These are phyloP conservation scores for Colletotrichum noveboracense DNA, from an alignment of 2,329 filamentous ascomycete species.

Conservation along the genomic window DNA sequence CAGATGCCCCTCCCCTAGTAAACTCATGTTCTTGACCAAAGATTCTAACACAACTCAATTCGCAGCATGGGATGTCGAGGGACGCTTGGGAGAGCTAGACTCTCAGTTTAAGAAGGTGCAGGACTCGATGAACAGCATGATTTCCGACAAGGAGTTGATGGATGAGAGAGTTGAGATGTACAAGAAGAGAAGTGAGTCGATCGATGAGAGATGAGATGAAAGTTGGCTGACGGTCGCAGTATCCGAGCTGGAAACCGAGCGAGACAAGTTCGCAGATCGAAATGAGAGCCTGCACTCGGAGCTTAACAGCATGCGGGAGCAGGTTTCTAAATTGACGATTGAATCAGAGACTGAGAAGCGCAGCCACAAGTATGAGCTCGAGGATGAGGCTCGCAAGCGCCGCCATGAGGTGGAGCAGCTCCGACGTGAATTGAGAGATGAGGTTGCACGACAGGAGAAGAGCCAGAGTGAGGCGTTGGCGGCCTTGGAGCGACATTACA, in stretches of 20 bases:
- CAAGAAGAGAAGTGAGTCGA: conserved; percentile 72
- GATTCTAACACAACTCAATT: conserved; percentile 71
- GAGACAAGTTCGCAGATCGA: conserved; percentile 50
- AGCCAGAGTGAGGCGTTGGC: conserved; percentile 73
- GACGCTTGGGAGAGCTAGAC: conserved; percentile 78
- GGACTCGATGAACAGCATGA: conserved; percentile 72
- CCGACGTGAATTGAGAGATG: conserved; percentile 53
- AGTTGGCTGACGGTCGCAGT: conserved; percentile 38
- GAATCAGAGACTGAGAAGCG: conserved; percentile 49
- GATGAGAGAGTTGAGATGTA: conserved; percentile 78
- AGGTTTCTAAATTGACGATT: conserved; percentile 41
- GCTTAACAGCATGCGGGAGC: conserved; percentile 49
- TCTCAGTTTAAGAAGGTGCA: conserved; percentile 74
- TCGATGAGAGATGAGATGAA: neutral
- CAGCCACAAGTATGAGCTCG: conserved; percentile 55
- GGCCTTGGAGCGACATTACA: conserved; percentile 65
- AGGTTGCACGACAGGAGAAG: conserved; percentile 62
- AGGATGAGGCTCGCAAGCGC: conserved; percentile 58
- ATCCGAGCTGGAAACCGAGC: conserved; percentile 53
- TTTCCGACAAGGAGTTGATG: conserved; percentile 70
- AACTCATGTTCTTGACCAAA: conserved; percentile 67
- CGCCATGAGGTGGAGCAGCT: conserved; percentile 62
- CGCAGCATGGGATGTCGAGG: conserved; percentile 81
- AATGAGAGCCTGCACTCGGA: conserved; percentile 66
- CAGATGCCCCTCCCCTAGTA: conserved; percentile 49